Evolutionary conservation across 2,329 filamentous ascomycete genomes (phyloP), one percentile per base, ranked within the genome.

Genomic region (Diaporthe citrichinensis): DNA sequence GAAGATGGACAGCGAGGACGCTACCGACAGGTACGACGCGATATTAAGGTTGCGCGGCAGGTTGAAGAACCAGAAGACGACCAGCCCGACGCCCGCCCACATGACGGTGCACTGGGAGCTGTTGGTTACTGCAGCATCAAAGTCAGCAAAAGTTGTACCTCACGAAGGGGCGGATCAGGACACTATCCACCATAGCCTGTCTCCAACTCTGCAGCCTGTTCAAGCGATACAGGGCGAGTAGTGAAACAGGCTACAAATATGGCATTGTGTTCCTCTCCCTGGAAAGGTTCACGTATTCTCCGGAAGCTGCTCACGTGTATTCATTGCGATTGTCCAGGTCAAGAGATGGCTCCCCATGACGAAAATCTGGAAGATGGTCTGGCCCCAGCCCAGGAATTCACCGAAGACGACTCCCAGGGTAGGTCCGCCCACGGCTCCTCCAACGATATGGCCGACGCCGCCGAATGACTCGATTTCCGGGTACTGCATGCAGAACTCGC

Each of bases 401-500:
- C 89, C 87, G 20, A 91, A 91, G 2, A 89, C 80, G 10, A 82
- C 83, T 0, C 92, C 92, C 78, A 86, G 85, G 41, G 68, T 44
- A 28, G 75, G 75, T 14, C 75, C 75, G 34, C 85, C 84, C 55
- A 86, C 81, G 4, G 84, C 80, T 44, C 81, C 80, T 39, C 85
- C 85, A 15, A 94, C 84, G 15, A 94, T 85, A 77, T 90, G 87
- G 49, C 91, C 91, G 2, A 91, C 92, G 78, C 94, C 92, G 20
- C 91, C 91, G 81, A 94, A 93, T 76, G 89, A 92, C 74, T 90
- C 87, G 51, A 94, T 87, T 82, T 93, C 91, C 0, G 93, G 93
- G 79, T 95, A 91, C 76, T 90, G 88, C 74, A 93, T 85, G 80
- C 92, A 94, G 84, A 95, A 95, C 81, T 93, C 90, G 89, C 92